These are phyloP conservation scores for Epichloe uncinata DNA, from an alignment of 2,329 filamentous ascomycete genomes.

Conservation along the genomic window DNA sequence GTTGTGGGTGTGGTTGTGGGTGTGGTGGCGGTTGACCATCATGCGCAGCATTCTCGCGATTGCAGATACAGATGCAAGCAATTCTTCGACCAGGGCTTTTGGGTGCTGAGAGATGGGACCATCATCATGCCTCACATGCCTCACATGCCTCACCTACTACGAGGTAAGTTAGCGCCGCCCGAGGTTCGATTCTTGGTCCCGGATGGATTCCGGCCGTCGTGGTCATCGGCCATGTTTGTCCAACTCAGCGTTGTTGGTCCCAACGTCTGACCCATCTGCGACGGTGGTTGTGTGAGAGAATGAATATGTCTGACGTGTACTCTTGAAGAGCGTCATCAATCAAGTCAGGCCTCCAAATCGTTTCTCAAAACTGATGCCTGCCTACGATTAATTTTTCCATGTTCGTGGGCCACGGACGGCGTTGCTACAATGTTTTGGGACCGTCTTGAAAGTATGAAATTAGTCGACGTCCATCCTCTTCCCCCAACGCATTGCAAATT, in stretches of 20 bases:
- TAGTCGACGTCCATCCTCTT: slow-evolving; percentile 16
- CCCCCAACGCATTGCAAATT: slow-evolving; percentile 17
- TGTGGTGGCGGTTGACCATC: too few species aligned
- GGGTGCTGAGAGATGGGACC: background rate
- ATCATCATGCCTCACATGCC: background rate
- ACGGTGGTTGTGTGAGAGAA: background rate
- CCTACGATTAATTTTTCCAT: background rate
- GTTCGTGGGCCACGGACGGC: background rate
- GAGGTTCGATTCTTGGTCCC: background rate
- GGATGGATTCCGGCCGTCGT: too few species aligned
- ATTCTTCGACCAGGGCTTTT: background rate
- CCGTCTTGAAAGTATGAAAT: slow-evolving; percentile 17
- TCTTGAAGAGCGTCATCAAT: background rate
- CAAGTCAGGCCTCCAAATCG: background rate
- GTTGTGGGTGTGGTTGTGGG: too few species aligned
- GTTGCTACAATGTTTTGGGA: slow-evolving; percentile 4
- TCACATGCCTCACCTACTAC: background rate
- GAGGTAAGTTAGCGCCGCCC: background rate
- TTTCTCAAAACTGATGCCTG: background rate
- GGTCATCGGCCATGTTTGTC: background rate
- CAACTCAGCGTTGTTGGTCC: background rate
- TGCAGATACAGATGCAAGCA: background rate
- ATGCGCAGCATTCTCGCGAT: too few species aligned
- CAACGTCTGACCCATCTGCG: background rate
- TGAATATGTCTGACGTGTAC: background rate